phyloP scores from a whole-genome alignment of 352 stramenopile genomes.

The Pythium grandisporangium region DNA sequence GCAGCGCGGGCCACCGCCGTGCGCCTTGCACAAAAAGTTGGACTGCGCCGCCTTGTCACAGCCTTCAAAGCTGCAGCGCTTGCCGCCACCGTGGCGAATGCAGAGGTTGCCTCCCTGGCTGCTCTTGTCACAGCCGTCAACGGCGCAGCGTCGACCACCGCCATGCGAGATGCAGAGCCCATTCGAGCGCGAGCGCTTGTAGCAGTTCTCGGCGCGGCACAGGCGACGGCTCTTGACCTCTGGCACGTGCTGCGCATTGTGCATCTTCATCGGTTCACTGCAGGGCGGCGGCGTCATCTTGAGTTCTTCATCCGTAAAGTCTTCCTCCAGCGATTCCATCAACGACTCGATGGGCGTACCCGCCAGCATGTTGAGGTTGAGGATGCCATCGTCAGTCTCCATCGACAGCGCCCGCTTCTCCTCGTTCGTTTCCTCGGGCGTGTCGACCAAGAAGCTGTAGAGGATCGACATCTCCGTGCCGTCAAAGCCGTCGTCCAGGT shows the following conservation, averaged over 20 bases:
- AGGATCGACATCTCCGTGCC: conserved; percentile 83
- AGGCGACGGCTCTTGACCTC: conserved; percentile 58
- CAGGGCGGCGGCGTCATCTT: conserved; percentile 36
- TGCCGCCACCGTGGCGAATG: conserved; percentile 80
- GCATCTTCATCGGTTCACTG: not conserved
- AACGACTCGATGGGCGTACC: conserved; percentile 54
- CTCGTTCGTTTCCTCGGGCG: conserved; percentile 46
- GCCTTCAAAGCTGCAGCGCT: conserved; percentile 65
- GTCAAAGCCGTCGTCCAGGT: conserved; percentile 77
- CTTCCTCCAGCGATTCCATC: conserved; percentile 63
- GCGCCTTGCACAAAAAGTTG: conserved; percentile 82
- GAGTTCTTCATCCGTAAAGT: conserved; percentile 64
- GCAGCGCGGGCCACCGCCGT: conserved; percentile 78
- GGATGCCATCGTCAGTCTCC: conserved; percentile 53
- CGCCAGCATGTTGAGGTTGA: conserved; percentile 70
- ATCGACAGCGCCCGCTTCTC: conserved; percentile 29
- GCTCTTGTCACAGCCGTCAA: conserved; percentile 77
- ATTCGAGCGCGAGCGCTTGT: conserved; percentile 82
- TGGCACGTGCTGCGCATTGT: conserved; percentile 8
- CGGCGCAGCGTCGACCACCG: conserved; percentile 62
- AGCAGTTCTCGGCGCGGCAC: conserved; percentile 69
- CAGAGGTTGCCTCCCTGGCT: conserved; percentile 75
- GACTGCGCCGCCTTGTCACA: conserved; percentile 80
- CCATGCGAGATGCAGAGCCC: conserved; percentile 82
- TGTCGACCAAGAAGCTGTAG: conserved; percentile 79